These are phyloP conservation scores for rapeseed (Brassica napus) DNA, from an alignment of 345 rosid species.

Conservation along the genomic window Da-Ae NC_063448.1:24811501-24812000, in stretches of 20 bases:
- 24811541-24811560: not conserved
- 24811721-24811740: not conserved
- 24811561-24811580: not conserved
- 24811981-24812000: constrained; percentile 92
- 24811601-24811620: constrained; percentile 97
- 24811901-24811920: constrained; percentile 90
- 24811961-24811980: constrained; percentile 83
- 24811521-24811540: constrained; percentile 7
- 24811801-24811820: constrained; percentile 96
- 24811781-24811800: constrained; percentile 26
- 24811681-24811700: constrained; percentile 88
- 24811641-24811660: constrained; percentile 69
- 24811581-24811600: constrained; percentile 22
- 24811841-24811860: constrained; percentile 90
- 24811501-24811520: constrained; percentile 95
- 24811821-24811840: constrained; percentile 99
- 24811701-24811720: constrained; percentile 70
- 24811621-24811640: constrained; percentile 94
- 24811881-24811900: constrained; percentile 99
- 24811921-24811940: constrained; percentile 95
- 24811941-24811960: constrained; percentile 96
- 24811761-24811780: not conserved
- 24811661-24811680: constrained; percentile 76
- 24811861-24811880: constrained; percentile 97
- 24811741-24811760: constrained; percentile 9